These are phyloP conservation scores for Myrica gale DNA, from an alignment of 306 rosid genomes.

Conservation along the genomic window DNA sequence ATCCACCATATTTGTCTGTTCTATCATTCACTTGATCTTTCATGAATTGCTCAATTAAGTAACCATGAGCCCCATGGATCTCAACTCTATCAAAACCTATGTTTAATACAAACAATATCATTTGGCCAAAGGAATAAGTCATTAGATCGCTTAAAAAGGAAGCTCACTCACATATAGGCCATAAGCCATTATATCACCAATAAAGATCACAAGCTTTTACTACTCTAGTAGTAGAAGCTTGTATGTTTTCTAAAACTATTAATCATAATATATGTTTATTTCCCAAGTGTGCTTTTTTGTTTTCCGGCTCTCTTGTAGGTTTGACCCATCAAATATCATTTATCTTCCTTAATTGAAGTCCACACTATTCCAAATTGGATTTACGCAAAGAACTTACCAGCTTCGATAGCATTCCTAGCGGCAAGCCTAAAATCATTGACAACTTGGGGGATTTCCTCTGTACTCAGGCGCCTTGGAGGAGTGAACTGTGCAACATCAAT, in stretches of 20 bases:
- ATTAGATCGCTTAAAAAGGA: no score
- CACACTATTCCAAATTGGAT: no score
- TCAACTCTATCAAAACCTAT: constrained; percentile 47
- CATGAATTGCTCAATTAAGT: constrained; percentile 38
- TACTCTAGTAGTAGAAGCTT: background rate
- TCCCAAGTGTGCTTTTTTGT: no score
- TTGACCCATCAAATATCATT: no score
- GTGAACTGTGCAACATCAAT: constrained; percentile 33
- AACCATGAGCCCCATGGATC: constrained; percentile 44
- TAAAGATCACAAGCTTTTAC: no score
- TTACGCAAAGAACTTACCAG: background rate
- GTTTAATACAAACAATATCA: background rate
- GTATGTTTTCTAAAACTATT: background rate
- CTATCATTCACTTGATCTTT: constrained; percentile 40
- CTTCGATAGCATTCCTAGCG: constrained; percentile 45
- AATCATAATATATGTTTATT: background rate
- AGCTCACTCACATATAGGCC: no score
- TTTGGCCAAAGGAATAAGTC: background rate
- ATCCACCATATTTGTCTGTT: constrained; percentile 44
- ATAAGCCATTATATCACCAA: no score
- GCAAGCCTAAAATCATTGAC: constrained; percentile 41
- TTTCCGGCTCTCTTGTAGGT: no score
- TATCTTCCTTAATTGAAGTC: no score
- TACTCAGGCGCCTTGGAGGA: constrained; percentile 51
- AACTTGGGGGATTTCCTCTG: constrained; percentile 46